These are phyloP conservation scores for Balamuthia mandrillaris DNA, from an alignment of 208 protist species.

Conservation along the genomic window DNA sequence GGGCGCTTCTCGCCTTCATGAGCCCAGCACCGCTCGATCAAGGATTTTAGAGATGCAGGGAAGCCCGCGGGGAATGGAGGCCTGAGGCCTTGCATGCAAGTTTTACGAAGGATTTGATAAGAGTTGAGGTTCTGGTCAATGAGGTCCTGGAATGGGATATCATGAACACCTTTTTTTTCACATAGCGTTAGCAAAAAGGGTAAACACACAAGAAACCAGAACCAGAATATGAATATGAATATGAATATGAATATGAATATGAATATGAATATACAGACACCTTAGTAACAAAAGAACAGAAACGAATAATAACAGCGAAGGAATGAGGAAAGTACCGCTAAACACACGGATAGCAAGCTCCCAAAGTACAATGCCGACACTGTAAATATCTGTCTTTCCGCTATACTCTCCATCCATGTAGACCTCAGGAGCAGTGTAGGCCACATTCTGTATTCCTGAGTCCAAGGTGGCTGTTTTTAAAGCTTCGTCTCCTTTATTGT, in stretches of 20 bases:
- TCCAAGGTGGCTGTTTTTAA: slow-evolving; percentile 12
- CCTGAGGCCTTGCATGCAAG: slow-evolving; percentile 11
- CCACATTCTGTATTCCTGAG: slow-evolving; percentile 29
- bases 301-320: background rate
- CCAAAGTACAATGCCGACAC: slow-evolving; percentile 4
- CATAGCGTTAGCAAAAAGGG: too few species aligned
- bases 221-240: too few species aligned
- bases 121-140: slow-evolving; percentile 22
- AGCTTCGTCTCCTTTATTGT: slow-evolving; percentile 1
- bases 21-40: slow-evolving; percentile 1
- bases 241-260: too few species aligned
- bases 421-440: slow-evolving; percentile 26
- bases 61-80: background rate
- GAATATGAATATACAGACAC: too few species aligned
- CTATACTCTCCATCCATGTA: slow-evolving; percentile 19
- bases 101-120: slow-evolving; percentile 29
- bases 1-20: background rate
- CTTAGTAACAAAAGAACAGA: background rate
- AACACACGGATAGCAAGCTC: background rate
- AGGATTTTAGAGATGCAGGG: background rate
- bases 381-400: slow-evolving; percentile 10
- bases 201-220: too few species aligned
- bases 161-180: slow-evolving; percentile 7
- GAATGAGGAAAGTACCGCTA: background rate
- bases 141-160: slow-evolving; percentile 3